phyloP scores from a whole-genome alignment of 2,329 filamentous ascomycete species.

The Elsinoe perseae region DNA sequence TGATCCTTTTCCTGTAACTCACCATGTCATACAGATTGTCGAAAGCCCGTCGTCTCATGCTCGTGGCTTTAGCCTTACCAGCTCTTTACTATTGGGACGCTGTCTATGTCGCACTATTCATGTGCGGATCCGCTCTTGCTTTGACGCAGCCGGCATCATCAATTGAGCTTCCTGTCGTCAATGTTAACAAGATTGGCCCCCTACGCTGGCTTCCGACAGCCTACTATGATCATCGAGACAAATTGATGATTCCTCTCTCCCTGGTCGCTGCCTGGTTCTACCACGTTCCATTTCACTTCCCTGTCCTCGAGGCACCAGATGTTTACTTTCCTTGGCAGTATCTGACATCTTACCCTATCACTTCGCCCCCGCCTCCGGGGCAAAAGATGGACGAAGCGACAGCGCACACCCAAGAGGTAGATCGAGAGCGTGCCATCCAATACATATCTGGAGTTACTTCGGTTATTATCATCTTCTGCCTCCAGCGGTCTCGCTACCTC shows the following conservation, averaged over 20 bases:
- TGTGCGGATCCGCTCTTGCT: neutral
- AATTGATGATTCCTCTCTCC: neutral
- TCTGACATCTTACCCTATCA: neutral
- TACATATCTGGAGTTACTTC: neutral
- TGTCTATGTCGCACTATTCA: neutral
- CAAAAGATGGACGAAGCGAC: neutral
- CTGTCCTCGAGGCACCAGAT: neutral
- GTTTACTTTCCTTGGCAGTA: conserved; percentile 2
- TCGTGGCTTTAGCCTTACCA: neutral
- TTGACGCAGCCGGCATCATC: neutral
- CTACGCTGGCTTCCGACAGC: neutral
- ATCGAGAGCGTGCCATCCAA: neutral
- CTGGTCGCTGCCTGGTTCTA: neutral
- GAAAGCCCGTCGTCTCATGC: neutral
- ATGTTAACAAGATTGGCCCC: neutral
- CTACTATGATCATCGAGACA: neutral
- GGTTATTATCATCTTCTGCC: neutral
- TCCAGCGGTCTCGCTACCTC: neutral
- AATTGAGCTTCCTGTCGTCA: neutral
- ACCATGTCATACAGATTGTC: neutral
- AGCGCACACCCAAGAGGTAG: neutral
- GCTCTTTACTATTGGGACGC: neutral
- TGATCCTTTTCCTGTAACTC: conserved; percentile 5
- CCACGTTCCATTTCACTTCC: neutral
- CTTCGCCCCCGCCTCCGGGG: neutral